Conservation (phyloP, 2,329 filamentous ascomycete genomes). For the Pleurostoma richardsiae region DNA sequence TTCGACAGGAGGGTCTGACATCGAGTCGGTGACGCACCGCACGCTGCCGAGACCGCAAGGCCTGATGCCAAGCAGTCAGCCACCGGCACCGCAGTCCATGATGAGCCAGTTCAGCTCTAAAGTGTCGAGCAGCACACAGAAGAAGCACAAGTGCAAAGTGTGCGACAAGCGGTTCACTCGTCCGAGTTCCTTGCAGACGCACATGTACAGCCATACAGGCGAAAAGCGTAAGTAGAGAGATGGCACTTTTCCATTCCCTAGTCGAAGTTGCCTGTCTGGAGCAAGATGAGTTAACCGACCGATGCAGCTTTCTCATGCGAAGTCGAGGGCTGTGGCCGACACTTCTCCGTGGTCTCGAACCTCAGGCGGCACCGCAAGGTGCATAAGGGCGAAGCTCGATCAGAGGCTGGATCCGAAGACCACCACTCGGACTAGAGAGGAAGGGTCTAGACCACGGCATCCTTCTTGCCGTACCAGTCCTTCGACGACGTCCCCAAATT, state of each 20-base stretch:
- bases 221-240: conserved; percentile 80
- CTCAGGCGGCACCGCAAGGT: conserved; percentile 92
- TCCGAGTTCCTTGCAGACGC: conserved; percentile 89
- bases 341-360: conserved; percentile 97
- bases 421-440: conserved; percentile 51
- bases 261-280: background rate
- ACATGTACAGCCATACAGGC: conserved; percentile 98
- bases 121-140: conserved; percentile 89
- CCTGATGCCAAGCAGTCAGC: conserved; percentile 46
- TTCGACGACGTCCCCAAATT: too few species aligned
- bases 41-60: conserved; percentile 78
- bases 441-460: too few species aligned
- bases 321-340: conserved; percentile 88
- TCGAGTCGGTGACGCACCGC: conserved; percentile 74
- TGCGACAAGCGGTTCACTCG: conserved; percentile 97
- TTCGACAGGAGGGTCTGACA: conserved; percentile 82
- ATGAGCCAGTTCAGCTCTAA: conserved; percentile 99
- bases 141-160: conserved; percentile 99
- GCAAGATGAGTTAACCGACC: background rate
- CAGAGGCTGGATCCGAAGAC: conserved; percentile 59
- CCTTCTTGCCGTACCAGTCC: too few species aligned
- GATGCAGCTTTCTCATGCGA: conserved; percentile 82
- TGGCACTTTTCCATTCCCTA: conserved; percentile 1
- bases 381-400: conserved; percentile 71
- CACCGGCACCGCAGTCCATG: conserved; percentile 89